Evolutionary conservation across 2,329 filamentous ascomycete genomes (phyloP), one percentile per base, ranked within the genome.

Genomic region (Chaetomium sp.): DNA sequence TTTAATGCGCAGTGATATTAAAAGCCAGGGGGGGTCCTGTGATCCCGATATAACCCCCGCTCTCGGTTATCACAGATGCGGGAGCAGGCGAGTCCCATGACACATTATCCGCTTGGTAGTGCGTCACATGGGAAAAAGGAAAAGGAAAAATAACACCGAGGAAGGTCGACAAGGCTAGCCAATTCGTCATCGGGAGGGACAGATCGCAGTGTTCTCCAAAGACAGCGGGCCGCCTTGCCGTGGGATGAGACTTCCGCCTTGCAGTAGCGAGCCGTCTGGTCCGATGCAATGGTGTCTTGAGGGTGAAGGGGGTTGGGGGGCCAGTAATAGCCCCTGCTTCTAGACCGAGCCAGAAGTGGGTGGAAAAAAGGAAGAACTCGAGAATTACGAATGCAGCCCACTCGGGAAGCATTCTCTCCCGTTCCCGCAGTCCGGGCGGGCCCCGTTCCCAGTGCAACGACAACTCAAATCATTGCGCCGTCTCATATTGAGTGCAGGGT

Each of bases 151-250:
- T 49, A 7, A 52, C 38, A 42, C 40, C 40, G 14, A 33, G 33
- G 48, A 47, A 10, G 48, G 49, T 46, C 49, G 47, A 49, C 40
- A 50, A 35, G 41, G 19, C 35, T 34, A 50, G 37, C 44, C 44
- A 54, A 47, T 49, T 46, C 44, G 53, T 35, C 49, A 54, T 56
- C 56, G 51, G 54, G 59, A 52, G 52, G 32, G 53, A 49, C 58
- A 49, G 61, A 49, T 54, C 57, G 58, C 60, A 59, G 55, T 55
- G 59, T 53, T 50, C 19, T 53, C 37, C 3, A 45, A 60, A 55
- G 50, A 49, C 55, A 60, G 43, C 63, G 62, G 63, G 59, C 63
- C 61, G 63, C 54, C 57, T 61, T 63, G 53, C 63, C 62, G 62
- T 49, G 53, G 53, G 52, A 55, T 46, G 55, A 56, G 47, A 41